Evolutionary conservation across 2,329 filamentous ascomycete species (phyloP).

Genomic region (Phyllosticta citrichinensis): DNA sequence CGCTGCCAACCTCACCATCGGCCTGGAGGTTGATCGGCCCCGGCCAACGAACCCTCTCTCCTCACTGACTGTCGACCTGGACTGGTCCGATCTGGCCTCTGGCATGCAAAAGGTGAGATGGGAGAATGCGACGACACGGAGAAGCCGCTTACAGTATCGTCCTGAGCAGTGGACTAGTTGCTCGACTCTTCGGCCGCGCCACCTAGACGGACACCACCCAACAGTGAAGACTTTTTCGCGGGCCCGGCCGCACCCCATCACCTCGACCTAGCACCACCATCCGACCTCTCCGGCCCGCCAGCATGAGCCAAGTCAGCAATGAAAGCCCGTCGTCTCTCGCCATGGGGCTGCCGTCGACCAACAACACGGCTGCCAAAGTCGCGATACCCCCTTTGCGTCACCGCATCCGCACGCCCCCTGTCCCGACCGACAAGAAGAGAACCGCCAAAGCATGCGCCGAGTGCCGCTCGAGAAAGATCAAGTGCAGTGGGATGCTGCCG

Average conservation of each 20-base stretch:
- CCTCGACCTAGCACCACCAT: neutral
- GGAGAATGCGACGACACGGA: neutral
- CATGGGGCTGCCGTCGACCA: neutral
- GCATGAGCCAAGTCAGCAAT: neutral
- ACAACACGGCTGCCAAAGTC: slow-evolving; percentile 12
- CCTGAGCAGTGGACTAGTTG: neutral
- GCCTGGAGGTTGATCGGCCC: neutral
- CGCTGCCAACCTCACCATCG: neutral
- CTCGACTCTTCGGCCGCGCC: neutral
- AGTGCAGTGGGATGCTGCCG: slow-evolving; percentile 26
- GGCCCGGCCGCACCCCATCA: neutral
- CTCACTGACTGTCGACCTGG: neutral
- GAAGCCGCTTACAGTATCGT: neutral
- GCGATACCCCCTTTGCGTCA: slow-evolving; percentile 20
- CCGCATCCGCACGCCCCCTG: slow-evolving; percentile 13
- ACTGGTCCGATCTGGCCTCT: neutral
- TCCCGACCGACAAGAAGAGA: slow-evolving; percentile 16
- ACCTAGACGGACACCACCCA: neutral
- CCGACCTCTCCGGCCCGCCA: neutral
- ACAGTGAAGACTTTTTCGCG: neutral
- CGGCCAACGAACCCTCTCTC: too few species aligned
- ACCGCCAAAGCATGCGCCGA: slow-evolving; percentile 23
- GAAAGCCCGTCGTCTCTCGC: neutral
- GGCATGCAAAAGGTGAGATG: neutral
- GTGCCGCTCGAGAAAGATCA: slow-evolving; percentile 28